Base-by-base conservation (phyloP, 306 rosid genomes). In the Lathyrus sativus region DNA sequence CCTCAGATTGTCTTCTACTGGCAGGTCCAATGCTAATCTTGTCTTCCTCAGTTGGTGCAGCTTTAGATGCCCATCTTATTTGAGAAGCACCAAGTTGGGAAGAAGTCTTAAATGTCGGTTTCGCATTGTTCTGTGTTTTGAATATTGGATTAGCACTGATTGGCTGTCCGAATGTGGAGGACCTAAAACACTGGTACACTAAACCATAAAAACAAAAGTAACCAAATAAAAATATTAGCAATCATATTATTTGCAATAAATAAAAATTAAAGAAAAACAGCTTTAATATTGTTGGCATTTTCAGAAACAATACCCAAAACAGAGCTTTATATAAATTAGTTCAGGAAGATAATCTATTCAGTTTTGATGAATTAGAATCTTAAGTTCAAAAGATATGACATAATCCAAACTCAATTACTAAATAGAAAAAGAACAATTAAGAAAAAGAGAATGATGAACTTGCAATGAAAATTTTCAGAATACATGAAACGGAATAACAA, bases 11-110 rank as follows among this genome's bases (percentile, higher is more conserved):
- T 17, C 71, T 77, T 6, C 83, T 88, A 64, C 70, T 73, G 5
- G 33, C 72, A 4, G 98, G 97, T 65, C 98, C 96, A n/a, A 90
- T 93, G 86, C 96, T 90, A 68, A 90, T 88, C 84, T 74, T 90
- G 65, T 86, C 90, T 53, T 86, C 96, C 64, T 88, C 96, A 48
- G 68, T 65, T 33, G 56, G 28, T 17, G 85, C 15, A 44, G 80
- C 86, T 62, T 81, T 87, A 37, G 95, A 90, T 68, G 85, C 85
- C 92, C 90, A 90, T 73, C 99, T 82, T 76, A 67, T 82, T 85
- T 78, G 97, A 38, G 68, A 28, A 54, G 62, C 56, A 76, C 68
- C 51, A 61, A 62, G 59, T 26, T 67, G 86, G 13, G 74, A 51
- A 33, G 59, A 66, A 10, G 59, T 6, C 41, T 48, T 49, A 4